Base-by-base conservation (phyloP, 1,284 basidiomycete species). In the Microstroma glucosiphilum region DNA sequence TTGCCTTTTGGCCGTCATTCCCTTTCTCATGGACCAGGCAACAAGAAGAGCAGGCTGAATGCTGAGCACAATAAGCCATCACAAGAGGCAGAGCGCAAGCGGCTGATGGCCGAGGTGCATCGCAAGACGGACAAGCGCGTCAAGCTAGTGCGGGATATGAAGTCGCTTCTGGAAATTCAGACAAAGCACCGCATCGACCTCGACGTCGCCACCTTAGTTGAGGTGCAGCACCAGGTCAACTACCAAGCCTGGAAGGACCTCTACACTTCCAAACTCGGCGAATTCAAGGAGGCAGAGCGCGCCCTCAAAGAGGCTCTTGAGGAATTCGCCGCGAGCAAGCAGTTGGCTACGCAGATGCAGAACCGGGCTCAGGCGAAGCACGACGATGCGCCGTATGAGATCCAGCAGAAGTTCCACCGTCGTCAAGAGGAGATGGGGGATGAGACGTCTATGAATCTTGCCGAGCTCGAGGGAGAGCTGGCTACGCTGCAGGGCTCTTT, bases 381-480 rank as follows among this genome's bases (percentile, higher is more conserved):
- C 21, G 55, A 60, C 19, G 56, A 58, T 23, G 51, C 49, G n/a
- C 42, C 17, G 2, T 23, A 26, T 4, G 59, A 60, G 3, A 25
- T 59, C 19, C 56, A 40, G 13, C 56, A 59, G n/a, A 8, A 15
- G 19, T 55, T 66, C 37, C 56, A 51, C 2, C 54, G 51, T 8
- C 49, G 42, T n/a, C 46, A 51, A 3, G 21, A 25, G 42, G 37
- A 6, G 56, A 60, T n/a, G 53, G 57, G 17, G 9, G n/a, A 59
- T n/a, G 53, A n/a, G 43, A 1, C 4, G 37, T 6, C 6, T 12
- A 49, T 51, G 40, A 59, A 56, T 19, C 25, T 56, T 17, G 61
- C 51, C 30, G 55, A 66, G 26, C 61, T 66, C 7, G 51, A 60
- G 17, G n/a, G 57, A 17, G 51, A 63, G 43, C 54, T 66, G 40